phyloP scores from a whole-genome alignment of 176 grass and related monocot genomes.

The Melocanna baccifera region DNA sequence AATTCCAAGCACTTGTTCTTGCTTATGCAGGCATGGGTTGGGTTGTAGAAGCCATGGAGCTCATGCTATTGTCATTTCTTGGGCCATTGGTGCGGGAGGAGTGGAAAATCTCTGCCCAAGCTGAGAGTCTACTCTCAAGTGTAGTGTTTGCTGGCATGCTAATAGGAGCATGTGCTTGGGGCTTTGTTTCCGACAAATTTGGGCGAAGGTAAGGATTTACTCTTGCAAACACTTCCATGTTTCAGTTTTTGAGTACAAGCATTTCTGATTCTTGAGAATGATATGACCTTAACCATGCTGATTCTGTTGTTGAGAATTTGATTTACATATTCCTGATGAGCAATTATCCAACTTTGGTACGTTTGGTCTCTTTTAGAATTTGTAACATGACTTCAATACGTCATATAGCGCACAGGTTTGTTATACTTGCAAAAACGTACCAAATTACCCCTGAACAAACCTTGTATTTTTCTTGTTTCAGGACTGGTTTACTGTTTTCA shows the following conservation, averaged over 20 bases:
- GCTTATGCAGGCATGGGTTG: slow-evolving; percentile 77
- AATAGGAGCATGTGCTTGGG: slow-evolving; percentile 67
- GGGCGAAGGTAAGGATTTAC: slow-evolving; percentile 58
- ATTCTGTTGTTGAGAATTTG: background rate
- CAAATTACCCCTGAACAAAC: slow-evolving; percentile 23
- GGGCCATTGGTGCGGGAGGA: slow-evolving; percentile 57
- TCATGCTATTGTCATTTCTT: slow-evolving; percentile 86
- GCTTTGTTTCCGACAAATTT: slow-evolving; percentile 74
- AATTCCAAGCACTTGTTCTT: slow-evolving; percentile 72
- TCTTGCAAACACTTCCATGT: background rate
- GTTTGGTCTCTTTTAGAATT: background rate
- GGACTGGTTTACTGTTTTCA: slow-evolving; percentile 67
- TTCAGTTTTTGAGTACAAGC: background rate
- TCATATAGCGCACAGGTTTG: background rate
- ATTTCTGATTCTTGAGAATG: background rate
- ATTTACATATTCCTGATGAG: background rate
- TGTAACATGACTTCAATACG: background rate
- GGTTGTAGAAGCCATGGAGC: slow-evolving; percentile 75
- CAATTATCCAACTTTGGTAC: background rate
- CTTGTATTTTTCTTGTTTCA: slow-evolving; percentile 42
- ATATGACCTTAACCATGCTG: background rate
- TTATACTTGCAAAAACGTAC: background rate
- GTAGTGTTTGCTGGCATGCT: slow-evolving; percentile 85
- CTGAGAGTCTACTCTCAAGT: slow-evolving; percentile 75
- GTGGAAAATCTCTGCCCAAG: slow-evolving; percentile 56